phyloP scores from a whole-genome alignment of 78 protist genomes.

The Monosiga brevicollis region DNA sequence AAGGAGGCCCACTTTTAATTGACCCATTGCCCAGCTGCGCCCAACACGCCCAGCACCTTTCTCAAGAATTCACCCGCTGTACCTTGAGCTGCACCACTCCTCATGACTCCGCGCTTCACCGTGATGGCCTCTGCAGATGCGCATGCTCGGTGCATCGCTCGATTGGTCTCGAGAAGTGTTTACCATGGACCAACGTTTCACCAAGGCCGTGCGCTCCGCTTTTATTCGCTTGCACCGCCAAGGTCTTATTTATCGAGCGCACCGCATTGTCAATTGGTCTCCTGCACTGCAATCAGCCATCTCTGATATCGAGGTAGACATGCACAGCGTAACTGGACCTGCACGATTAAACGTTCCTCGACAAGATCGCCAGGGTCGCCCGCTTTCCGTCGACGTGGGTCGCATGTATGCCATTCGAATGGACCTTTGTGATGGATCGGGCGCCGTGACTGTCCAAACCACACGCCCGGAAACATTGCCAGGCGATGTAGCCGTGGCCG shows the following conservation, averaged over 20 bases:
- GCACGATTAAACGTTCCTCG: no score
- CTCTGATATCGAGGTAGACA: constrained; percentile 90
- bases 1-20: no score
- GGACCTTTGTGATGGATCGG: not conserved
- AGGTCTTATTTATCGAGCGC: constrained; percentile 68
- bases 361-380: no score
- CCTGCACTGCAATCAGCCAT: constrained; percentile 90
- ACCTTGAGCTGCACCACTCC: no score
- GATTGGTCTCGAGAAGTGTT: constrained; percentile 83
- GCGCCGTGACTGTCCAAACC: constrained; percentile 65
- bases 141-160: constrained; percentile 64
- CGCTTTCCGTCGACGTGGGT: no score
- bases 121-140: constrained; percentile 3
- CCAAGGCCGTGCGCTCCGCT: constrained; percentile 72
- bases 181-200: constrained; percentile 54
- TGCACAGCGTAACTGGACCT: not conserved
- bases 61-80: no score
- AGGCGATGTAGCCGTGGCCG: constrained; percentile 84
- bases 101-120: no score
- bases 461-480: constrained; percentile 92
- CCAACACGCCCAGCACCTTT: no score
- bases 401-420: no score
- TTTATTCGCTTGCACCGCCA: constrained; percentile 73
- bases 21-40: no score
- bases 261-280: constrained; percentile 95